Evolutionary conservation across 2,329 filamentous ascomycete genomes (phyloP), one percentile per base, ranked within the genome.

Genomic region (Neofusicoccum umdonicola): DNA sequence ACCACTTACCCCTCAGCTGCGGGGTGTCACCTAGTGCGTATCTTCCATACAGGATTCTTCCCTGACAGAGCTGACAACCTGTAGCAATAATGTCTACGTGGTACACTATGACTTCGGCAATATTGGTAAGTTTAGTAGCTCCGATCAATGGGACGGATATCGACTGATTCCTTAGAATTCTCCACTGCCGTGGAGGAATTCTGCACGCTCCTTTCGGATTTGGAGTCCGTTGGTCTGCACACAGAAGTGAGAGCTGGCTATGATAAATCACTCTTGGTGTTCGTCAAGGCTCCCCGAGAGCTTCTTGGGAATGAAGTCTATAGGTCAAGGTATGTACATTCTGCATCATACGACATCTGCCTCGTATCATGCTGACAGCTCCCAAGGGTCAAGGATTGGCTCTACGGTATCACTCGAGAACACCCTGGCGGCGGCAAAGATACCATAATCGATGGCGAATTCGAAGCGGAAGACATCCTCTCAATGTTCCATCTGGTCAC

Each of bases 401-500:
- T 96, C 2, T 89, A 92, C 72, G 91, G 91, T 35, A 88, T 96
- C 63, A 84, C 90, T 37, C 79, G 84, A 41, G 80, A 85, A 50
- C 84, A 86, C n/a, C 84, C 92, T 39, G 79, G 85, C 47, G 81
- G 72, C 9, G 71, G 62, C 6, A 68, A 67, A 17, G 67, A 68
- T 19, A 70, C 66, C 15, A 58, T 71, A 5, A 70, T 85, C 17
- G 85, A 91, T 68, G 88, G 90, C 2, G 82, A 92, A 57, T 90
- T 87, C 31, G 90, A 93, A 70, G 90, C 92, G 12, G 92, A 96
- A 78, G 85, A 91, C 50, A 83, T 95, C 44, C 85, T 92, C 42
- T 84, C 92, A 5, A 86, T 93, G 47, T 92, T 93, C 72, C 85
- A 92, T 41, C 84, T 94, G 66, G 90, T 96, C 64, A 91, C 88